Base-by-base conservation (phyloP, 2,329 filamentous ascomycete genomes). In the Phialemoniopsis sp. region DNA sequence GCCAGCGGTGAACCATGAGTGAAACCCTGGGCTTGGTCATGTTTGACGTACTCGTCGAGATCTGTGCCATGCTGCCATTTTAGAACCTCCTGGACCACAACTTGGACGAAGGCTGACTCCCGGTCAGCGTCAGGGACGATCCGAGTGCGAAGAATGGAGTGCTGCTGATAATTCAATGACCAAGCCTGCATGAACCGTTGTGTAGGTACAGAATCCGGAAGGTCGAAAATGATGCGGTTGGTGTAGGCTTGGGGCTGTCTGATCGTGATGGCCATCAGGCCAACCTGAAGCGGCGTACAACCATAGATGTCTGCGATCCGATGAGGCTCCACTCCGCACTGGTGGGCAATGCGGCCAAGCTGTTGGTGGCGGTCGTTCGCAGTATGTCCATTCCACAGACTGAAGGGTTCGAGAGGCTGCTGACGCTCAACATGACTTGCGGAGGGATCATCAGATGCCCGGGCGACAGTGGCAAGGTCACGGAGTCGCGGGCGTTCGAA, bases 251-350 rank as follows among this genome's bases (percentile, higher is more conserved):
- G 34, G 5, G 43, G 37, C 7, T 39, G 33, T 29, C 34, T 30
- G 19, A 36, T 18, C 5, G 46, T 42, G n/a, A 39, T 26, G 13
- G 44, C 38, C 45, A 52, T 49, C 13, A 51, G 34, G 15, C 48
- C 49, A 9, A 48, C 42, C 8, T 51, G 49, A 12, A 52, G 44
- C 18, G 47, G 39, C 8, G 48, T 51, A 29, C 48, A 49, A n/a
- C 48, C 48, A 13, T 46, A 50, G 18, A 48, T 36, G 34, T 52
- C 49, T 15, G 46, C 39, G 8, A 52, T 40, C n/a, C n/a, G n/a
- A n/a, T n/a, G n/a, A n/a, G n/a, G n/a, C n/a, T n/a, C n/a, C n/a
- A n/a, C n/a, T n/a, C n/a, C n/a, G n/a, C n/a, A n/a, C n/a, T n/a
- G n/a, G n/a, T n/a, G n/a, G n/a, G n/a, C n/a, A n/a, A n/a, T n/a